phyloP scores from a whole-genome alignment of 495 filamentous ascomycete genomes.

The Penicillium steckii region DNA sequence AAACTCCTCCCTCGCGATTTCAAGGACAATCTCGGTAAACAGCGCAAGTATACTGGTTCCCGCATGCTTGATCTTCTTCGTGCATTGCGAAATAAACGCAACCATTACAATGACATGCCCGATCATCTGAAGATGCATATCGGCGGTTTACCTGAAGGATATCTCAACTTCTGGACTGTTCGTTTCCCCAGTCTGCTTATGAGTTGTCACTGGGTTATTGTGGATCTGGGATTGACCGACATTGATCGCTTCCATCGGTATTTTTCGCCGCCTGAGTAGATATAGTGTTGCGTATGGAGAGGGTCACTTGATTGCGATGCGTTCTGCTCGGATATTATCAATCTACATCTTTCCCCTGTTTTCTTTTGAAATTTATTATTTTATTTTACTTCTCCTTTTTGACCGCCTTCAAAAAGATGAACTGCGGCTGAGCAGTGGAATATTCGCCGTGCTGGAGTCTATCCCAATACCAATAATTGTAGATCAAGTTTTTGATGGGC shows the following conservation, averaged over 20 bases:
- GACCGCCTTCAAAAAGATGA: too few species aligned
- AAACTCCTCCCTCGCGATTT: constrained; percentile 73
- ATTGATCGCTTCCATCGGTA: constrained; percentile 77
- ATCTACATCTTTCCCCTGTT: too few species aligned
- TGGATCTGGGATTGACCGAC: constrained; percentile 60
- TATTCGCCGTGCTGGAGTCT: too few species aligned
- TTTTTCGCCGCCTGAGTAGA: constrained; percentile 42
- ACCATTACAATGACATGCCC: constrained; percentile 91
- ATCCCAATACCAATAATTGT: too few species aligned
- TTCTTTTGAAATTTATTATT: too few species aligned
- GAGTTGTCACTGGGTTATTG: constrained; percentile 71
- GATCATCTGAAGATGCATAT: constrained; percentile 74
- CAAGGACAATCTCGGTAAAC: constrained; percentile 84
- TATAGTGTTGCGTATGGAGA: neutral
- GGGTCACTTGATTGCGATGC: too few species aligned
- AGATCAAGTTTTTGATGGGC: too few species aligned
- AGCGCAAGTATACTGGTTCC: constrained; percentile 88
- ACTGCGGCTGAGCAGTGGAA: too few species aligned
- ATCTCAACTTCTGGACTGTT: constrained; percentile 80
- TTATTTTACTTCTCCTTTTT: too few species aligned
- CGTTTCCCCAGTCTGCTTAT: constrained; percentile 83
- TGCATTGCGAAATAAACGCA: constrained; percentile 91
- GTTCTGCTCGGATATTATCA: too few species aligned
- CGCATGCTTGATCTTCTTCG: constrained; percentile 83
- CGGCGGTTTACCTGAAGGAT: constrained; percentile 78